Evolutionary conservation across 139 green algal species (phyloP), one percentile per base, ranked within the genome.

Genomic region (Tetraselmis chui): DNA sequence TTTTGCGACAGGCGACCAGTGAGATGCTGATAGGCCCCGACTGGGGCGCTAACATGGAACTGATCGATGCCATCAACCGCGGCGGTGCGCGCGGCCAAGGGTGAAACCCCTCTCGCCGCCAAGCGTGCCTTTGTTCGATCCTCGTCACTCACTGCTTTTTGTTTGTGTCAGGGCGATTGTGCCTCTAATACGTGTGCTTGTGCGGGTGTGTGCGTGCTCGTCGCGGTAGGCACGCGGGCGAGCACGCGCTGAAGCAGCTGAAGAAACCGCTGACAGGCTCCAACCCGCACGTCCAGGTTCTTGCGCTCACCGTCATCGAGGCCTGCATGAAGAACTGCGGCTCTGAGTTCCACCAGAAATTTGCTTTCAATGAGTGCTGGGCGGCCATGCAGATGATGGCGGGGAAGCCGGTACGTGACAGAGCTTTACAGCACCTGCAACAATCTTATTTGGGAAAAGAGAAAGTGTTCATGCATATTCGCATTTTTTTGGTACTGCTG

Each of bases 311-410:
- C 76, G 86, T 91, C 27, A 59, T 93, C 23, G 90, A 93, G 76
- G 87, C 86, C 24, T 90, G 87, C 78, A 85, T 93, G 31, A 91
- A 92, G 80, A 93, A 93, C 84, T 90, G 85, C 78, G 27, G 87
- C 0, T 83, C 85, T 0, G 59, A 84, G 32, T 86, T 93, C n/a
- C 89, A 91, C 75, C 29, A 32, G 27, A 32, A 83, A 30, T 80
- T 93, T 22, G 83, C 85, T 0, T 32, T 59, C 28, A 87, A 79
- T 0, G 84, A 91, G 2, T 79, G 91, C 25, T 93, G 89, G 89
- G 23, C 59, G 2, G 88, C 92, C 24, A 77, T 92, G 1, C 30
- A 90, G 0, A 86, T 81, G 79, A 86, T 77, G 0, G 80, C 45
- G 5, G 45, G 45, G 11, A 67, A 67, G 45, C 45, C 45, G 45